Percentiles rank a stretch among this genome's conserved stretches.
Evolutionary conservation across 306 rosid genomes (phyloP).

Genomic region (Psophocarpus tetragonolobus): DNA sequence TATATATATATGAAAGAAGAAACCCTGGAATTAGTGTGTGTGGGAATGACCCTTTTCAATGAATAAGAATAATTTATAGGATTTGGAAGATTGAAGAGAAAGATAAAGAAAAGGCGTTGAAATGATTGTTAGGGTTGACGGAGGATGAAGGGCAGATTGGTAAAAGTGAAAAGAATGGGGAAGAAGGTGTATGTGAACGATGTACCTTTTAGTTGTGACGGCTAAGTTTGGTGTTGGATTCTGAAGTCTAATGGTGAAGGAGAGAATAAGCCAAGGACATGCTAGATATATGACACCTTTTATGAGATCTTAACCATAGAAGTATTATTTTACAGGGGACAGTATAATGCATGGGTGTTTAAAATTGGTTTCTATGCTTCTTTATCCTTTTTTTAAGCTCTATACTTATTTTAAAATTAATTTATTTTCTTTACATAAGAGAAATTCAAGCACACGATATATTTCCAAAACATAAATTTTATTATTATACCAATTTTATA

Average conservation of each 20-base stretch:
- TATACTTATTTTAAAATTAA: no score
- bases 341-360: no score
- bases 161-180: background rate
- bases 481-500: no score
- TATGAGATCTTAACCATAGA: no score
- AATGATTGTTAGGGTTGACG: background rate
- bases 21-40: constrained; percentile 22
- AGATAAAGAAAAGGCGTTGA: background rate
- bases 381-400: no score
- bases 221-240: background rate
- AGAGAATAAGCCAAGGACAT: background rate
- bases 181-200: background rate
- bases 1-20: background rate
- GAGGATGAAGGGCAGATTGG: background rate
- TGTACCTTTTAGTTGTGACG: background rate
- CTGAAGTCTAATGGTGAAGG: background rate
- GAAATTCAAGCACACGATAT: no score
- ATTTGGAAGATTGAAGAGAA: background rate
- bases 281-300: background rate
- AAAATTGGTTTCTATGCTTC: no score
- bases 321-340: no score
- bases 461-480: no score
- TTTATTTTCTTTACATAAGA: no score
- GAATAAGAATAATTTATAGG: background rate
- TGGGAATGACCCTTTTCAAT: background rate